Base-by-base conservation (phyloP, 768 basidiomycete genomes). In the Xanthoconium purpureum region DNA sequence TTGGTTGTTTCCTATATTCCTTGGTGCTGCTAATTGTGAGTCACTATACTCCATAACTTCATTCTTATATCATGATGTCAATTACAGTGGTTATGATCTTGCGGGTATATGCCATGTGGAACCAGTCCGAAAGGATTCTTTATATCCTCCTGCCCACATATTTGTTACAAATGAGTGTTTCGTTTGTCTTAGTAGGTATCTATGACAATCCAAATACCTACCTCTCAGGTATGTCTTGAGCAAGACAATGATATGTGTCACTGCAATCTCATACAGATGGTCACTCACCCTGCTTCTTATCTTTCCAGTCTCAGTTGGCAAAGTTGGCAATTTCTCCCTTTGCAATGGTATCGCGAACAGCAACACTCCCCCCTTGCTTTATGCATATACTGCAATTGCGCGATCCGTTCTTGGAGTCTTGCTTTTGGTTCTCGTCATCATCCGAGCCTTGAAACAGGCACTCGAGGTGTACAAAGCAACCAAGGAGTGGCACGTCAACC, bases 101-200 rank as follows among this genome's bases (percentile, higher is more conserved):
- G 42, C 20, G 24, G 3, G 51, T 52, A 36, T 52, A 52, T 52
- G 51, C 51, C 13, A 45, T 52, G 35, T 52, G 51, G 51, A 45
- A 29, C 29, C 33, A 15, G 37, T 52, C 51, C 11, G 44, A 36
- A 29, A 29, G 42, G 28, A 45, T 52, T n/a, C 33, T 52, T n/a
- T 29, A 2, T 11, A 1, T 29, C 17, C 51, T 52, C 35, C 20
- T 52, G 17, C n/a, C 10, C 6, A n/a, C 44, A 9, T 52, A 36
- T 18, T 24, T 36, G 24, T 35, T 24, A 28, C 43, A 36, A n/a
- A 32, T 51, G 3, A 12, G 35, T 12, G 11, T 11, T 11, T 43
- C 32, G 18, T 24, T 51, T 3, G 3, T 43, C 15, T 8, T 51
- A n/a, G 3, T 40, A 7, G 20, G 32, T 28, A 20, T 51, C 7